Evolutionary conservation across 768 basidiomycete species (phyloP), one percentile per base, ranked within the genome.

Genomic region (Omphalotus guepiniiformis): DNA sequence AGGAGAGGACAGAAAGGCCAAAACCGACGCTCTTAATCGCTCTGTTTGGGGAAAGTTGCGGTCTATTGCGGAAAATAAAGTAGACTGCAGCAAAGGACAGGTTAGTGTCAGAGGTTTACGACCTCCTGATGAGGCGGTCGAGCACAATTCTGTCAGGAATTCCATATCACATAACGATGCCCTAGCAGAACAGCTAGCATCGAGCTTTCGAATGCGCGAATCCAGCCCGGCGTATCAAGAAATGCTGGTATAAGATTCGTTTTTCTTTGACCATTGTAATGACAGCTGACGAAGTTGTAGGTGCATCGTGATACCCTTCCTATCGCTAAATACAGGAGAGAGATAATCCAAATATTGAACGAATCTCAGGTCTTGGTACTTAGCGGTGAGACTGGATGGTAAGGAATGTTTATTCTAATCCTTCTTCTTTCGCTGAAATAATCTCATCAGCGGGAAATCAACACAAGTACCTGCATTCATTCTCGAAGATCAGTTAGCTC

Each of bases 381-480:
- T 0, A 95, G 70, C 52, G 70, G 69, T 28, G 71, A 78, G 64
- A 74, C 69, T 22, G 63, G 65, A 58, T 72, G 68, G 71, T 69
- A 52, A 54, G 58, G 42, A 39, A 36, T 16, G 19, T 47, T 42
- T 42, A 48, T 57, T 30, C 52, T 18, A 12, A 16, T 40, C 18
- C 42, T 28, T 11, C 19, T 42, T 12, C 25, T 6, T 16, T 37
- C 48, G 38, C 35, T 53, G 39, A 50, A 42, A 21, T 44, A 30
- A n/a, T 41, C 43, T 42, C 42, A 39, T 25, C 54, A 93, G 93
- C 58, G 95, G 95, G 7, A 99, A 99, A 69, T 96, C 93, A 2
- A 98, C 95, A 0, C 95, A 98, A 68, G 80, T 97, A 3, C 95
- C 95, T 3, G 76, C 86, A 1, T 98, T 93, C 67, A 86, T 98